A percentile compares a stretch with the other conserved stretches of the same genome.
These are phyloP conservation scores for Metrosideros polymorpha DNA, from an alignment of 441 rosid species.

Conservation along the genomic window DNA sequence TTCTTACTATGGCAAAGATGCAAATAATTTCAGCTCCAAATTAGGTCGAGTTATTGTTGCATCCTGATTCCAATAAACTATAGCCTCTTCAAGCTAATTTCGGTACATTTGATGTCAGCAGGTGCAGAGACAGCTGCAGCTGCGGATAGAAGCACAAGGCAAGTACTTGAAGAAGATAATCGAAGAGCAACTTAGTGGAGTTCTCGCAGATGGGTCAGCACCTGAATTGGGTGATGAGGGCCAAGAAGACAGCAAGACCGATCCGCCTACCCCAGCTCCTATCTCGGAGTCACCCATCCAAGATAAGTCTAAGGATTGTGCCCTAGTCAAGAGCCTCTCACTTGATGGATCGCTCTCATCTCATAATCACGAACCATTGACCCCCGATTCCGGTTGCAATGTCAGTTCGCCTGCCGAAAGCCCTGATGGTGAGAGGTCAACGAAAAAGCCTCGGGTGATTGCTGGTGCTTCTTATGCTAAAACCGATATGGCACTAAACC, in stretches of 20 bases:
- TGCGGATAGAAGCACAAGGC: slow-evolving; percentile 97
- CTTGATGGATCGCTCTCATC: background rate
- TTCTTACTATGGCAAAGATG: background rate
- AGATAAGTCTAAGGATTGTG: background rate
- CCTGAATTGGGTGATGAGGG: slow-evolving; percentile 32
- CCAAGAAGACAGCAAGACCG: background rate
- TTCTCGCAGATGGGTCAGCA: slow-evolving; percentile 42
- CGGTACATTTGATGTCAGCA: slow-evolving; percentile 11
- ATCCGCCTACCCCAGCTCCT: background rate
- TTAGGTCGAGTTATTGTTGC: background rate
- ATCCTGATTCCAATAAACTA: background rate
- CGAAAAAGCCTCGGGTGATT: background rate
- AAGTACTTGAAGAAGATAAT: slow-evolving; percentile 96
- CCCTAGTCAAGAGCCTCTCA: background rate
- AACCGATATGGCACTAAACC: background rate
- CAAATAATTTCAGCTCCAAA: background rate
- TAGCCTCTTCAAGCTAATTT: background rate
- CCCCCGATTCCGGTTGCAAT: background rate
- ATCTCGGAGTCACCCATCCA: background rate
- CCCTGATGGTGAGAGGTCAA: background rate
- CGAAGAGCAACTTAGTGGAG: slow-evolving; percentile 92
- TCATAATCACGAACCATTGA: background rate
- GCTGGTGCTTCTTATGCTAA: background rate
- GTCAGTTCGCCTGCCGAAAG: background rate
- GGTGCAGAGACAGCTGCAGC: slow-evolving; percentile 97